These are phyloP conservation scores for Thermothielavioides terrestris DNA, from an alignment of 495 filamentous ascomycete species.

Conservation along the genomic window DNA sequence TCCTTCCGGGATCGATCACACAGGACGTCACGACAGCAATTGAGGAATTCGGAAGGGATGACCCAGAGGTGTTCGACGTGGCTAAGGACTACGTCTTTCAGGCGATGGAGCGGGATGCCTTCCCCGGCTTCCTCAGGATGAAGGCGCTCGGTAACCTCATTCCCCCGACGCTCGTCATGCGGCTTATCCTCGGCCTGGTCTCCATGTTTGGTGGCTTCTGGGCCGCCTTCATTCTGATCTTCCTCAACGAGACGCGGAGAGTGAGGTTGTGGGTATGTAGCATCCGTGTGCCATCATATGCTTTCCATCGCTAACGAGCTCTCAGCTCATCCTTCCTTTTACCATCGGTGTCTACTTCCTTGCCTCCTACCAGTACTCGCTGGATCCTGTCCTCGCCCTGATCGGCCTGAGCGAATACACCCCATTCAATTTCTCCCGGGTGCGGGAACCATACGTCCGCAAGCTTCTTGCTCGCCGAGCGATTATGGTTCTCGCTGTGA, in stretches of 20 bases:
- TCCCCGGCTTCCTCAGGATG: conserved; percentile 87
- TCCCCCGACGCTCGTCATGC: conserved; percentile 72
- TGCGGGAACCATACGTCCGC: conserved; percentile 83
- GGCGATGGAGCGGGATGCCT: conserved; percentile 97
- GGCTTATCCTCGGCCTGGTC: conserved; percentile 77
- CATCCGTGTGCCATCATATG: background rate
- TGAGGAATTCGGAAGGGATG: conserved; percentile 82
- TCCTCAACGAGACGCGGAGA: conserved; percentile 65
- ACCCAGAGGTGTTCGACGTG: conserved; percentile 92
- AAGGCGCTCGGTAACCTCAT: conserved; percentile 95
- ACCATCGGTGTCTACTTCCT: conserved; percentile 81
- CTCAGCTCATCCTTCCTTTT: conserved; percentile 85
- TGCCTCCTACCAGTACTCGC: conserved; percentile 82
- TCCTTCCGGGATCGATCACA: conserved; percentile 77
- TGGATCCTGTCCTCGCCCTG: conserved; percentile 89
- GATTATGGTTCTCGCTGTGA: conserved; percentile 61
- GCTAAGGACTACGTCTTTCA: conserved; percentile 99
- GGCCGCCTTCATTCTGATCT: conserved; percentile 86
- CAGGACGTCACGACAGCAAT: conserved; percentile 72
- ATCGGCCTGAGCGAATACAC: conserved; percentile 89
- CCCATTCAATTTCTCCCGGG: conserved; percentile 76
- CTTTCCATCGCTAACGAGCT: conserved; percentile 16
- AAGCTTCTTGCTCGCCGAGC: conserved; percentile 74
- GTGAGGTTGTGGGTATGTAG: conserved; percentile 73
- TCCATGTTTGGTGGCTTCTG: conserved; percentile 87